Evolutionary conservation across 805 yeast genomes (phyloP), one percentile per base, ranked within the genome.

Genomic region (Candida cerambycidarum): DNA sequence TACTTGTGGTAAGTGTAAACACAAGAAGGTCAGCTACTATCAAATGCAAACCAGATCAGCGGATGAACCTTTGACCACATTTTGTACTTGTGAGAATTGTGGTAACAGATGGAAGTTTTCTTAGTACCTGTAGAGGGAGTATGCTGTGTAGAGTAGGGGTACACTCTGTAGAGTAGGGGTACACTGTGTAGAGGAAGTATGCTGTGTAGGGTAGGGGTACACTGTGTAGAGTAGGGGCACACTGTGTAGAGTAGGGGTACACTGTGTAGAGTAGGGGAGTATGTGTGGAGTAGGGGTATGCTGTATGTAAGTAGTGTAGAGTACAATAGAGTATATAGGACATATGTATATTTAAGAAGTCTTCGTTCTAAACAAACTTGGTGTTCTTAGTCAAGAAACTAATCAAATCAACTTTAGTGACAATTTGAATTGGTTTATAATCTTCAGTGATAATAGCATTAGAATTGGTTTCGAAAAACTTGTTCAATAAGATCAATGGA

Each of bases 71-170:
- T 78, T 93, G 57, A 93, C 99, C 6, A 93, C 99, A 1, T 93
- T 93, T 62, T 93, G 99, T 72, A 90, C 97, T 3, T 93, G 99
- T 71, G 97, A 90, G 58, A 88, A 80, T 52, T 93, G 99, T 71
- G 98, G 98, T 49, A 89, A 93, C 60, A 80, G 98, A 65, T 93
- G 99, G 99, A 93, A 93, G 67, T 93, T 93, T 61, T 86, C 95
- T 24, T 90, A 62, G 44, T n/a, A 7, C 5, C 7, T 11, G 5
- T 12, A 30, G 4, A 25, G 28, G 28, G 28, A 25, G 30, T 27
- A n/a, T n/a, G n/a, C n/a, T n/a, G n/a, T n/a, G n/a, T n/a, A n/a
- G n/a, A n/a, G n/a, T n/a, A n/a, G n/a, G n/a, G n/a, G n/a, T n/a
- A n/a, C n/a, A n/a, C n/a, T n/a, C n/a, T n/a, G n/a, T n/a, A n/a